Percentiles rank a stretch among this genome's conserved stretches.
Evolutionary conservation across 1,284 basidiomycete genomes (phyloP).

Genomic region (Tranzscheliella williamsii): DNA sequence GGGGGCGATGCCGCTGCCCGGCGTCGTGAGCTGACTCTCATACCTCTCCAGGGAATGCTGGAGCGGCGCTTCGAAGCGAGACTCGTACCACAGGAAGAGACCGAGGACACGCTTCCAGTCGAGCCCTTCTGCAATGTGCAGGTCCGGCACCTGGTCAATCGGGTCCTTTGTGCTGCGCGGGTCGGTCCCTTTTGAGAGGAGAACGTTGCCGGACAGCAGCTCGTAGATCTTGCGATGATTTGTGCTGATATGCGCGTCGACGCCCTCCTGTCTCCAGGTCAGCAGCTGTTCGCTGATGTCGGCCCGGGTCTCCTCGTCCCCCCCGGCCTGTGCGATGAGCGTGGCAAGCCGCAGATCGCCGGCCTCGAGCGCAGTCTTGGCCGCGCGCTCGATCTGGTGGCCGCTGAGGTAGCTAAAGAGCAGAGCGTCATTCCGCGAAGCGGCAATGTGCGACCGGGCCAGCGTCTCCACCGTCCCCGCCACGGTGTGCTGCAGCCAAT

Average conservation of each 20-base stretch:
- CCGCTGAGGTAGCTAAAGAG: conserved; percentile 82
- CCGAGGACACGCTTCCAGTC: conserved; percentile 97
- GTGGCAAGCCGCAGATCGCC: conserved; percentile 85
- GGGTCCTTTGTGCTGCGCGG: conserved; percentile 63
- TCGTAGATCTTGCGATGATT: conserved; percentile 81
- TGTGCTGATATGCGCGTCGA: conserved; percentile 73
- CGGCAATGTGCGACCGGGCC: conserved; percentile 53
- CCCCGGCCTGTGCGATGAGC: conserved; percentile 84
- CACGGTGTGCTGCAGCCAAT: conserved; percentile 81
- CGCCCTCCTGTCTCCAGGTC: conserved; percentile 79
- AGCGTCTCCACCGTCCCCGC: conserved; percentile 72
- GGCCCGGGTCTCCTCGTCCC: conserved; percentile 74
- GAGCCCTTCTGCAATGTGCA: conserved; percentile 75
- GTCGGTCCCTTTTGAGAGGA: conserved; percentile 67
- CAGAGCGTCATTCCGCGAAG: conserved; percentile 41
- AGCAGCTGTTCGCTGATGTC: conserved; percentile 79
- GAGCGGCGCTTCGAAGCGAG: conserved; percentile 74
- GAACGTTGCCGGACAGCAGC: conserved; percentile 78
- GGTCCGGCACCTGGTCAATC: conserved; percentile 69
- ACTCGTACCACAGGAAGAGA: conserved; percentile 85
- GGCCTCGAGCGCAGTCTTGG: conserved; percentile 73
- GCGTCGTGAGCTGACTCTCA: conserved; percentile 62
- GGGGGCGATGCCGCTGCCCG: conserved; percentile 43
- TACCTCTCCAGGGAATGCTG: conserved; percentile 74
- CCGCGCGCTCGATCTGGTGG: conserved; percentile 82